Evolutionary conservation across 176 grass and related monocot genomes (phyloP).

Genomic region (Triticum dicoccoides): DNA sequence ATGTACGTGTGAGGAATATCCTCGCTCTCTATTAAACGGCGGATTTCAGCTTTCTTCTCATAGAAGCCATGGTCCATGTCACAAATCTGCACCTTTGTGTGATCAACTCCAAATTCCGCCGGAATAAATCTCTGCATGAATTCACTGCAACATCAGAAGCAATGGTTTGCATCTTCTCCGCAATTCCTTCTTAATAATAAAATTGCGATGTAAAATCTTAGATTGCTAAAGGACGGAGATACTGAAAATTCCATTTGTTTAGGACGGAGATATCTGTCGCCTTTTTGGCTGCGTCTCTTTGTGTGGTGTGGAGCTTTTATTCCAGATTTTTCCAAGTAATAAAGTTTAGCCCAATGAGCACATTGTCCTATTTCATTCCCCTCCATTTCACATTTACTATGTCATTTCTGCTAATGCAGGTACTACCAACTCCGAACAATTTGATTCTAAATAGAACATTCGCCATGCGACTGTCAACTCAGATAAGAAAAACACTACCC

Average conservation of each 20-base stretch:
- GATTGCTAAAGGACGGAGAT: neutral
- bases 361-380: neutral
- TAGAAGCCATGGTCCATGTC: conserved; percentile 85
- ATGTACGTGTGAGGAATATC: conserved; percentile 86
- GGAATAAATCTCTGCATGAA: conserved; percentile 85
- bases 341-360: neutral
- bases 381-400: neutral
- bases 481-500: neutral
- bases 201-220: neutral
- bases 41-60: conserved; percentile 69
- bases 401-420: neutral
- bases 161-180: neutral
- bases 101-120: conserved; percentile 82
- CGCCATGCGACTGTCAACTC: neutral
- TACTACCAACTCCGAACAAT: neutral
- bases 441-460: neutral
- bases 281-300: neutral
- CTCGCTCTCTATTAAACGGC: conserved; percentile 62
- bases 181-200: neutral
- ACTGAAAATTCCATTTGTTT: neutral
- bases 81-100: conserved; percentile 68
- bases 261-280: neutral
- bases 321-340: neutral
- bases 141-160: neutral
- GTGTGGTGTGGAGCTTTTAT: neutral